phyloP scores from a whole-genome alignment of 2,329 filamentous ascomycete genomes.

The Diaporthe vexans region DNA sequence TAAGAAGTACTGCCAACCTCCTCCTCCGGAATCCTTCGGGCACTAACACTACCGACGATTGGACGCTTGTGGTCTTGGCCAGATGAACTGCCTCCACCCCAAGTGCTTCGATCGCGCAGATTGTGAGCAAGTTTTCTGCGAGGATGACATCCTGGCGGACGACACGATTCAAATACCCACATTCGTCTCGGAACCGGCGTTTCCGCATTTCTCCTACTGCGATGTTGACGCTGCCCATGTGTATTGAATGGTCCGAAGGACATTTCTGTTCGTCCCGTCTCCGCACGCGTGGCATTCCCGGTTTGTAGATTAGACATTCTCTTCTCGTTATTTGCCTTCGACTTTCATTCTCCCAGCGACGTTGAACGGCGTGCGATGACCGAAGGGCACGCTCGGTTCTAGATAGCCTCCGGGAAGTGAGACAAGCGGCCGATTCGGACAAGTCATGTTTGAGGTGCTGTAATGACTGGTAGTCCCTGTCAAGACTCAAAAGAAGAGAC shows the following conservation, averaged over 20 bases:
- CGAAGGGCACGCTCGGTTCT: no score
- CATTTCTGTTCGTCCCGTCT: not conserved
- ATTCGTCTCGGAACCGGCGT: slow-evolving; percentile 3
- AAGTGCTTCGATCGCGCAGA: slow-evolving; percentile 1
- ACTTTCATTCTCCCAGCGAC: no score
- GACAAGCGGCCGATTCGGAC: no score
- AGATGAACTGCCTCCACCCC: slow-evolving; percentile 24
- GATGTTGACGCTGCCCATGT: not conserved
- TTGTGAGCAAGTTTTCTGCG: slow-evolving; percentile 28
- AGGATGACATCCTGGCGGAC: slow-evolving; percentile 17
- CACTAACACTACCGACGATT: not conserved
- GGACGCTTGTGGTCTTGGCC: slow-evolving; percentile 14
- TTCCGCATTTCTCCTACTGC: not conserved
- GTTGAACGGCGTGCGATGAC: no score
- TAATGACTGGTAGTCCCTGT: no score
- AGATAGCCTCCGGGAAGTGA: no score
- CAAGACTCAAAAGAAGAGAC: no score
- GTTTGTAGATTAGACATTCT: no score
- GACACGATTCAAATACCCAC: no score
- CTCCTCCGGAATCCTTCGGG: slow-evolving; percentile 12
- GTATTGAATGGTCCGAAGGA: not conserved
- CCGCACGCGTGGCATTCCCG: not conserved
- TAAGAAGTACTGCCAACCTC: slow-evolving; percentile 9
- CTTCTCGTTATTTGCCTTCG: no score
- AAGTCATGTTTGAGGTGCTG: no score